A percentile compares a stretch with the other conserved stretches of the same genome.
Evolutionary conservation across 176 grass and related monocot species (phyloP).

Genomic region (sorghum (Sorghum bicolor)): DNA sequence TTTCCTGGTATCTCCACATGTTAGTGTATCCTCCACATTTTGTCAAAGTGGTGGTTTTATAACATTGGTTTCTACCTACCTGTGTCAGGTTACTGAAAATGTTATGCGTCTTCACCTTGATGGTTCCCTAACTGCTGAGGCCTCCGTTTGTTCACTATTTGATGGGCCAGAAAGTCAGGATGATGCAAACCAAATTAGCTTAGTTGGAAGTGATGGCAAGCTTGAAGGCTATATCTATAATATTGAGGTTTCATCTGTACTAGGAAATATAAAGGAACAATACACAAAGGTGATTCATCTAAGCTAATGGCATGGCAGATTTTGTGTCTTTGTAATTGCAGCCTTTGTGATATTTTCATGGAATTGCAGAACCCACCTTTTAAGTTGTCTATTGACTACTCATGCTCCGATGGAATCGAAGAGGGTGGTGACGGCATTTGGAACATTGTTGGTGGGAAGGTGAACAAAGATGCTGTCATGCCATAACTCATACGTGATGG

Average conservation of each 20-base stretch:
- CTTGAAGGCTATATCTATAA: conserved; percentile 77
- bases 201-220: conserved; percentile 62
- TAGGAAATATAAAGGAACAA: conserved; percentile 49
- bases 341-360: background rate
- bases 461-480: conserved; percentile 17
- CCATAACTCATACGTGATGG: background rate
- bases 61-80: background rate
- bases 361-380: conserved; percentile 69
- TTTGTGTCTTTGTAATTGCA: conserved; percentile 1
- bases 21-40: background rate
- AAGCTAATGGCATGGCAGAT: background rate
- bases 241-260: conserved; percentile 49
- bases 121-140: conserved; percentile 52
- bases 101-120: conserved; percentile 64
- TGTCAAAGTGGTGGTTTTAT: background rate
- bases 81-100: conserved; percentile 60
- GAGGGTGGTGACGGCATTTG: conserved; percentile 78
- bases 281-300: conserved; percentile 59
- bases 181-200: conserved; percentile 36
- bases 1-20: background rate
- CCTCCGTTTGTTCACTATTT: conserved; percentile 38
- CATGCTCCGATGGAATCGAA: conserved; percentile 75
- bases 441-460: conserved; percentile 97
- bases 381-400: conserved; percentile 79
- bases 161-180: conserved; percentile 26